A percentile compares a stretch with the other conserved stretches of the same genome.
These are phyloP conservation scores for Lachnellula subtilissima DNA, from an alignment of 2,329 filamentous ascomycete genomes.

Conservation along the genomic window DNA sequence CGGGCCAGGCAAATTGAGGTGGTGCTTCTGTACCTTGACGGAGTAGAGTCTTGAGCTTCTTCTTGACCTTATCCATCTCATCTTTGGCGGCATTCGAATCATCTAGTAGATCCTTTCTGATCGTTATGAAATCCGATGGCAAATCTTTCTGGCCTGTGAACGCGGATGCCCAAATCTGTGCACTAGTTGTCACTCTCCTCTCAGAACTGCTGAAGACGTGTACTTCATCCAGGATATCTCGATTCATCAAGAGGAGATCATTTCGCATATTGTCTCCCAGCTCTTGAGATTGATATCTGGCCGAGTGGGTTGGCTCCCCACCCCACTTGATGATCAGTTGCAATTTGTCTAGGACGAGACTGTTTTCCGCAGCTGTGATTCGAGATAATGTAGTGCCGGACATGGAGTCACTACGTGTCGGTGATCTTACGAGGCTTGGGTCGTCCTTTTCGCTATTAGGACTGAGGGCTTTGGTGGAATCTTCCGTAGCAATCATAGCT, in stretches of 20 bases:
- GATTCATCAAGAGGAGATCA: slow-evolving; percentile 87
- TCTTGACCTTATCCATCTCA: slow-evolving; percentile 99
- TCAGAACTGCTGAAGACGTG: slow-evolving; percentile 95
- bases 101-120: slow-evolving; percentile 91
- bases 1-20: slow-evolving; percentile 96
- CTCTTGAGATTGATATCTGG: slow-evolving; percentile 92
- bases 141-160: slow-evolving; percentile 87
- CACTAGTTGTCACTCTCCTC: slow-evolving; percentile 87
- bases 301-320: slow-evolving; percentile 94
- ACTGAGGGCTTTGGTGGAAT: slow-evolving; percentile 7
- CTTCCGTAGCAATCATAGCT: slow-evolving; percentile 13
- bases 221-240: slow-evolving; percentile 86
- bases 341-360: slow-evolving; percentile 88
- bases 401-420: slow-evolving; percentile 74
- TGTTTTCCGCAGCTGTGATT: slow-evolving; percentile 89
- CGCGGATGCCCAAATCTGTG: slow-evolving; percentile 89
- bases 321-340: slow-evolving; percentile 99
- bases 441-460: slow-evolving; percentile 16
- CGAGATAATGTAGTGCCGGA: slow-evolving; percentile 89
- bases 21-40: slow-evolving; percentile 91
- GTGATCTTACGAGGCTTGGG: slow-evolving; percentile 40
- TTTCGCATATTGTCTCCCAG: slow-evolving; percentile 94
- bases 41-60: slow-evolving; percentile 91
- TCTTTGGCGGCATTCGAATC: slow-evolving; percentile 98
- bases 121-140: slow-evolving; percentile 77